These are phyloP conservation scores for Epichloe scottii DNA, from an alignment of 2,329 filamentous ascomycete species.

Conservation along the genomic window DNA sequence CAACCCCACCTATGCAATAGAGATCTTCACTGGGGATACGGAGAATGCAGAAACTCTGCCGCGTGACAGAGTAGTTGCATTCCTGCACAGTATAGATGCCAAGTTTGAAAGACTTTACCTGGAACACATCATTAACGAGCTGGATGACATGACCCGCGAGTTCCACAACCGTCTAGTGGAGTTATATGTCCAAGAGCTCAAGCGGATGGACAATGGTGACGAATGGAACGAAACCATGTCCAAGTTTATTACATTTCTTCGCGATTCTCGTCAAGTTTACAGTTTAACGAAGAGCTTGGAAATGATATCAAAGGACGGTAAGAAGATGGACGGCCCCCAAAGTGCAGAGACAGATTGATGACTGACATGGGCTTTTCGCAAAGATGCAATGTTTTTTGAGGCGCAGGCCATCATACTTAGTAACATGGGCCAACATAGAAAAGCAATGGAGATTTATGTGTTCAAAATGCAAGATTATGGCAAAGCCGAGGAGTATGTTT, in stretches of 20 bases:
- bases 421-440: slow-evolving; percentile 90
- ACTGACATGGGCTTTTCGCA: slow-evolving; percentile 4
- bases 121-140: slow-evolving; percentile 79
- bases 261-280: slow-evolving; percentile 61
- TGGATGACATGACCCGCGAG: slow-evolving; percentile 72
- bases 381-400: slow-evolving; percentile 79
- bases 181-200: slow-evolving; percentile 48
- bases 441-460: slow-evolving; percentile 94
- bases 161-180: slow-evolving; percentile 78
- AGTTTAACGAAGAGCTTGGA: slow-evolving; percentile 66
- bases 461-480: slow-evolving; percentile 79
- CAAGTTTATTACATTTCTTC: slow-evolving; percentile 63
- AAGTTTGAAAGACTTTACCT: slow-evolving; percentile 70
- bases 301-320: slow-evolving; percentile 69
- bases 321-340: slow-evolving; percentile 14
- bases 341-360: not conserved
- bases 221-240: slow-evolving; percentile 47
- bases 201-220: slow-evolving; percentile 27
- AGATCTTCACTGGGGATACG: slow-evolving; percentile 84
- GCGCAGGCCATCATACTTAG: slow-evolving; percentile 80
- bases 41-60: slow-evolving; percentile 89
- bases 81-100: slow-evolving; percentile 56
- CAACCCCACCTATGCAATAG: slow-evolving; percentile 69
- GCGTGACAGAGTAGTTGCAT: slow-evolving; percentile 60
- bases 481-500: slow-evolving; percentile 80